Percentiles rank a stretch among this genome's conserved stretches.
These are phyloP conservation scores for Nepenthes gracilis DNA, from an alignment of 148 eudicot species.

Conservation along the genomic window DNA sequence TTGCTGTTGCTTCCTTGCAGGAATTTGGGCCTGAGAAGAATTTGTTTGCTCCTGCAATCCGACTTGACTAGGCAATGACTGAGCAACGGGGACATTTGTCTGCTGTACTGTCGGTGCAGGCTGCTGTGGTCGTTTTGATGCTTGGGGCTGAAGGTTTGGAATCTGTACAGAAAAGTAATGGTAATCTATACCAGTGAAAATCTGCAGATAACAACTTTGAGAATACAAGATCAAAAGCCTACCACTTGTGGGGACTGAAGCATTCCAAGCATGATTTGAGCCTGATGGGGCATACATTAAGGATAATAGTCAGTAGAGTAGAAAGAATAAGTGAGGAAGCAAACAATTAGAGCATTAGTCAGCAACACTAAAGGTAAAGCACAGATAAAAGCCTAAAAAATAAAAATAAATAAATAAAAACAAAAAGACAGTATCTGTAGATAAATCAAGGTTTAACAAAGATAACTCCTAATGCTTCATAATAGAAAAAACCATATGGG, in stretches of 20 bases:
- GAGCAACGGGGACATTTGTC: conserved; percentile 31
- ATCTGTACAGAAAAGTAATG: conserved; percentile 15
- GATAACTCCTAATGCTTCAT: too few species aligned
- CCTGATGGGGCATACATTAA: conserved; percentile 27
- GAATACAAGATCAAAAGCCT: conserved; percentile 7
- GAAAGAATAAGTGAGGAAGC: not conserved
- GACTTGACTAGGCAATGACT: conserved; percentile 37
- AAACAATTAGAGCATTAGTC: not conserved
- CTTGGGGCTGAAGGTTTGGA: conserved; percentile 43
- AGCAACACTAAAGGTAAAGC: conserved; percentile 1
- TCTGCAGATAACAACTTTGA: not conserved
- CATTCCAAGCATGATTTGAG: conserved; percentile 99
- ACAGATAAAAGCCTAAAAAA: too few species aligned
- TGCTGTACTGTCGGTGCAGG: conserved; percentile 29
- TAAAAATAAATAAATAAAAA: too few species aligned
- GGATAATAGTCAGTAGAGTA: not conserved
- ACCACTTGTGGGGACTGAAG: conserved; percentile 72
- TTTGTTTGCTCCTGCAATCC: conserved; percentile 42
- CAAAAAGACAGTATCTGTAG: too few species aligned
- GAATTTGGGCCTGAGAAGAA: conserved; percentile 24
- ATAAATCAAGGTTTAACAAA: too few species aligned
- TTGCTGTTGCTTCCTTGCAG: conserved; percentile 42
- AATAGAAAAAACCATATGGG: too few species aligned
- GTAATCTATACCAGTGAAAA: not conserved
- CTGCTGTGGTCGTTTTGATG: conserved; percentile 31